Conservation (phyloP, 805 yeast species). For the Hyphopichia homilentoma region DNA sequence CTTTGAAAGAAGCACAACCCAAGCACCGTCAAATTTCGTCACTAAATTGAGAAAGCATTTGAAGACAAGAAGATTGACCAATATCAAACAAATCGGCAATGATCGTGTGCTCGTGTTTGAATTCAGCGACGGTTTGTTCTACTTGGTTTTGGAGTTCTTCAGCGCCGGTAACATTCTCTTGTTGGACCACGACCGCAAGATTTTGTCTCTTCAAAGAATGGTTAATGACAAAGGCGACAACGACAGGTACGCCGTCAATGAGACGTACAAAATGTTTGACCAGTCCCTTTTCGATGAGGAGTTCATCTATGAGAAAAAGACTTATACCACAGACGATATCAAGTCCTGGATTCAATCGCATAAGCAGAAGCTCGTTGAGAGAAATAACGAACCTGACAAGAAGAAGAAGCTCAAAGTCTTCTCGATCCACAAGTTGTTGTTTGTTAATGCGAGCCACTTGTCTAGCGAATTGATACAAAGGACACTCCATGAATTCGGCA, state of each 20-base stretch:
- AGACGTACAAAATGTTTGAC: constrained; percentile 61
- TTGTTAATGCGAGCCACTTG: constrained; percentile 65
- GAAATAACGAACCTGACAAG: constrained; percentile 6
- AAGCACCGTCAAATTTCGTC: constrained; percentile 81
- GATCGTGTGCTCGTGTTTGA: constrained; percentile 83
- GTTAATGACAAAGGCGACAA: constrained; percentile 71
- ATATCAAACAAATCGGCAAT: constrained; percentile 66
- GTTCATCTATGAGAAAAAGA: constrained; percentile 7
- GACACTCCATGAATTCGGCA: constrained; percentile 40
- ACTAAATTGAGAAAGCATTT: constrained; percentile 82
- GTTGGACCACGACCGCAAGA: constrained; percentile 63
- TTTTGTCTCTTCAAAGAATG: constrained; percentile 70
- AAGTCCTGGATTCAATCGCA: constrained; percentile 37
- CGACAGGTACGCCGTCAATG: constrained; percentile 70
- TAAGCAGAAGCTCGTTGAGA: constrained; percentile 19
- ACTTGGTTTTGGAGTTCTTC: constrained; percentile 84
- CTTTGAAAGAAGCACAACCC: constrained; percentile 76
- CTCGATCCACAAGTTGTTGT: constrained; percentile 67
- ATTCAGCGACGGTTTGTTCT: constrained; percentile 76
- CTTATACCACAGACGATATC: constrained; percentile 28
- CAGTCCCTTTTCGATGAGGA: constrained; percentile 37
- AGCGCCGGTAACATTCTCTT: constrained; percentile 90
- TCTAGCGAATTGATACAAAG: constrained; percentile 77
- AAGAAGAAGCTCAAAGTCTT: constrained; percentile 41
- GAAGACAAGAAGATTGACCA: constrained; percentile 72